Base-by-base conservation (phyloP, 768 basidiomycete genomes). In the Serendipita sp. region DNA sequence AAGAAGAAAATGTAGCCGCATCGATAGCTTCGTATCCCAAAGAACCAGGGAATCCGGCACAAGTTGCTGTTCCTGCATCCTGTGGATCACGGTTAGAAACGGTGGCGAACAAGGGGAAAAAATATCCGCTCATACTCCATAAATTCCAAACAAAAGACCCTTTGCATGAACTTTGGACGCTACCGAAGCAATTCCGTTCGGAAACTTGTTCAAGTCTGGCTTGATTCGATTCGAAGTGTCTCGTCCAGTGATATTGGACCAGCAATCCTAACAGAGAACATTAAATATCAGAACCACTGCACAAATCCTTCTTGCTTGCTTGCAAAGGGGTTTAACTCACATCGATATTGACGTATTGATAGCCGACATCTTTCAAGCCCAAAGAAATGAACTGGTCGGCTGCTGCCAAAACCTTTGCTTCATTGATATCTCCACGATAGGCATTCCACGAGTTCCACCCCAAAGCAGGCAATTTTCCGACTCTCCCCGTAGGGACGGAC, bases 391-490 rank as follows among this genome's bases (percentile, higher is more conserved):
- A 74, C 60, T 74, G 72, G 61, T 77, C 76, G 3, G 79, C 79
- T 4, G 79, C 78, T 24, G 73, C 75, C 26, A 80, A 63, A 30
- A 81, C 68, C 62, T 77, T 77, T 5, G 73, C 66, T 53, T 76
- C 76, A 62, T 73, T 76, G 62, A 81, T 77, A 61, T 74, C 78
- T 79, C 16, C 7, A 34, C 20, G 70, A 65, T 78, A 81, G 0
- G 78, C 79, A 62, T 81, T 81, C 79, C 79, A 80, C 20, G 74
- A 70, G 66, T 81, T 81, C 79, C 79, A 81, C 41, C 79, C 79
- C 5, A 81, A 70, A 22, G 78, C 79, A 50, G 79, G 79, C 22
- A 76, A 70, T 56, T 73, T 76, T 3, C 78, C 79, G 0, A 74
- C 74, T 26, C 70, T 62, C 16, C 64, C 72, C 0, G 77, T 75